phyloP scores from a whole-genome alignment of 345 rosid species.

The Angophora floribunda region DNA sequence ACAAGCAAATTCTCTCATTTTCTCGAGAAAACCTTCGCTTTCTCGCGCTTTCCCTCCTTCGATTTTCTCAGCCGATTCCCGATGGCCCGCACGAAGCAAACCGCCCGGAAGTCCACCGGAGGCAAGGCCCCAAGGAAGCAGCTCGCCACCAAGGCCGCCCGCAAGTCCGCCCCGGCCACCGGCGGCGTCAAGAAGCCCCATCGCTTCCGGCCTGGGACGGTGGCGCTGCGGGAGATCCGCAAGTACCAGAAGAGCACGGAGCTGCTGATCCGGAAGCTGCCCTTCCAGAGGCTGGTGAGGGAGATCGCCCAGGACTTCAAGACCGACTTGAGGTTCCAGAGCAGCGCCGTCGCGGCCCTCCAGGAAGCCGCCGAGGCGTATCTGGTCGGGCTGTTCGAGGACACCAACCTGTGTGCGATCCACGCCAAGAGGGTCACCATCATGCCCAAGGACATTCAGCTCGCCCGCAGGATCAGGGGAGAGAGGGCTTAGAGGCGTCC shows the following conservation, averaged over 20 bases:
- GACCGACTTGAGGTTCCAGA: slow-evolving; percentile 11
- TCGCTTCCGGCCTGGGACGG: slow-evolving; percentile 8
- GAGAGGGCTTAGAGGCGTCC: not conserved
- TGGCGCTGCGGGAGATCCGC: slow-evolving; percentile 5
- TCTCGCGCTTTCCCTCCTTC: not conserved
- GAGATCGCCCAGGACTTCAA: slow-evolving; percentile 13
- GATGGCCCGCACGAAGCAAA: slow-evolving; percentile 12
- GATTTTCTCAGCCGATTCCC: not conserved
- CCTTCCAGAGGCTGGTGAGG: slow-evolving; percentile 6
- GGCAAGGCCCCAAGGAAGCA: slow-evolving; percentile 12
- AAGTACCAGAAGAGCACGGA: slow-evolving; percentile 14
- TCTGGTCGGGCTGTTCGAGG: slow-evolving; percentile 8
- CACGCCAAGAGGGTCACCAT: slow-evolving; percentile 11
- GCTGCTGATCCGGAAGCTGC: slow-evolving; percentile 7
- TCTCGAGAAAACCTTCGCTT: not conserved
- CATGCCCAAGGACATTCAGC: slow-evolving; percentile 13
- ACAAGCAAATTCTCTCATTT: not conserved
- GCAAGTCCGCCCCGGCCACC: slow-evolving; percentile 9
- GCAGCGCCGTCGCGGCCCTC: slow-evolving; percentile 9
- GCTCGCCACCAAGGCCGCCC: slow-evolving; percentile 10
- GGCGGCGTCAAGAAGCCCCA: slow-evolving; percentile 13
- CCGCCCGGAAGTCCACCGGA: slow-evolving; percentile 7
- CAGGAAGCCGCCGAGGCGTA: slow-evolving; percentile 11
- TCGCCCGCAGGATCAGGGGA: slow-evolving; percentile 4
- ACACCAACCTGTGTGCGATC: slow-evolving; percentile 7